Base-by-base conservation (phyloP, 306 rosid genomes). In the Gillenia trifoliata region DNA sequence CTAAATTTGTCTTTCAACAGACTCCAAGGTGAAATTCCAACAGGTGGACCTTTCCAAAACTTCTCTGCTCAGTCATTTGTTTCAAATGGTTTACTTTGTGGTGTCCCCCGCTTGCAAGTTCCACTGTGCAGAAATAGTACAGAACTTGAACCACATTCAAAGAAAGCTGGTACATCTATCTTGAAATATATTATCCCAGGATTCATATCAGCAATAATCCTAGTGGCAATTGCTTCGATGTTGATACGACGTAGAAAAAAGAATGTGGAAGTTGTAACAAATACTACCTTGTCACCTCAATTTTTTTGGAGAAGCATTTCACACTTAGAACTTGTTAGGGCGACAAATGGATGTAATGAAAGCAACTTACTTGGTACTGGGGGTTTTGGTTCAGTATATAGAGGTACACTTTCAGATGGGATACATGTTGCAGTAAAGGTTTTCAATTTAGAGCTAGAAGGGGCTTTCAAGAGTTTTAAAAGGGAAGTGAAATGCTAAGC, bases 21-120 rank as follows among this genome's bases (percentile, higher is more conserved):
- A 11, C 23, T 80, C 8, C 50, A 28, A 77, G 82, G 85, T 61
- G 70, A 68, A 73, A 78, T 82, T 61, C 82, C 80, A 75, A 70
- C 20, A 23, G 70, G 69, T 17, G 80, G 80, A 29, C 43, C 71
- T 11, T 63, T 82, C 34, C 25, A 20, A 5, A 77, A 43, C 16
- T 70, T 73, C 34, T 68, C 80, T 12, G 22, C 66, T 57, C 45
- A 55, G 5, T 78, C 86, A 56, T 82, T 82, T 65, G 17, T 70
- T 8, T 52, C 65, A 22, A 83, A 83, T 34, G 31, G 9, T 4
- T 72, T n/a, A 15, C 77, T 83, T 0, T 83, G 86, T 71, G 75
- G 81, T n/a, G 72, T 10, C 20, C 57, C 68, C 15, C 30, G 19
- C 31, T 17, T 75, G 5, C 54, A 66, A 71, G 40, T 74, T 20